These are phyloP conservation scores for Triangularia setosa DNA, from an alignment of 2,329 filamentous ascomycete species.

Conservation along the genomic window DNA sequence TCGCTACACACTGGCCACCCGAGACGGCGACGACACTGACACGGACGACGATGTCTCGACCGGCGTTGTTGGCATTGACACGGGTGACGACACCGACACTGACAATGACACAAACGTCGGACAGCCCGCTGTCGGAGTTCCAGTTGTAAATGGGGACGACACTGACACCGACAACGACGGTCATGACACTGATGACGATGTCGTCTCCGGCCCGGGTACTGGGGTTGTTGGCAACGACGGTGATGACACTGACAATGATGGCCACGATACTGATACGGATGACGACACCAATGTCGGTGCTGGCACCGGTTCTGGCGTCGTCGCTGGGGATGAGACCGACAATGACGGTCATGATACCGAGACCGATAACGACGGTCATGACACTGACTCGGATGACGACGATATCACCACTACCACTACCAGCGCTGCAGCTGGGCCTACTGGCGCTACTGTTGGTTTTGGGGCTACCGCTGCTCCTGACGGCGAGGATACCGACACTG, in stretches of 20 bases:
- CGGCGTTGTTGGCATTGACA: not conserved
- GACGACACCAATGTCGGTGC: not conserved
- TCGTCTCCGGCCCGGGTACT: no score
- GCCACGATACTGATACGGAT: not conserved
- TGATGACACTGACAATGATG: not conserved
- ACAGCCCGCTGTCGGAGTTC: no score
- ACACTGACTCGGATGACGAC: not conserved
- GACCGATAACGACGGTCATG: not conserved
- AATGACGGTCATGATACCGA: not conserved
- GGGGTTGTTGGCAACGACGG: not conserved
- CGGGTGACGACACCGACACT: not conserved
- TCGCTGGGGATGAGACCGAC: not conserved
- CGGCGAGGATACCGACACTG: not conserved
- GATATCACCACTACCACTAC: not conserved
- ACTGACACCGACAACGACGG: no score
- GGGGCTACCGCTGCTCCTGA: not conserved
- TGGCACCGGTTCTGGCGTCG: not conserved
- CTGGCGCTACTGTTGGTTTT: not conserved
- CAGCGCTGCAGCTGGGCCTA: not conserved
- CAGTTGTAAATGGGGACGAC: no score
- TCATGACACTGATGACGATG: no score
- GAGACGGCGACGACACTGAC: not conserved
- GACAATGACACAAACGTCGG: no score
- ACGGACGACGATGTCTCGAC: not conserved
- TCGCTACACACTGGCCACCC: not conserved